Evolutionary conservation across 805 yeast genomes (phyloP), one percentile per base, ranked within the genome.

Genomic region (Kodamaea hsintzibuensis): DNA sequence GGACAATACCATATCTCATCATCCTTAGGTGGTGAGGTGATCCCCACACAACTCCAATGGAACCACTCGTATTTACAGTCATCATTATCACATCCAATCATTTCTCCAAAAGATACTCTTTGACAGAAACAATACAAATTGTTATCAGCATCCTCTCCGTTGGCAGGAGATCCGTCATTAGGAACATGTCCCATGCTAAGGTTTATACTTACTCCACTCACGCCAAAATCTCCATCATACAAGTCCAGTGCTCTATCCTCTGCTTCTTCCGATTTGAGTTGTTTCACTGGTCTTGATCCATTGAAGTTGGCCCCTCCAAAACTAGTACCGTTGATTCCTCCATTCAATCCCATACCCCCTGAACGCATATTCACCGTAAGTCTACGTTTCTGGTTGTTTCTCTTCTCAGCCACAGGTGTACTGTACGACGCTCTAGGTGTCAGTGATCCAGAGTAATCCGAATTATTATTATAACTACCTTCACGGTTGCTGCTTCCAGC

Each of bases 61-160:
- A 93, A 93, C 98, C 98, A 93, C 67, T 91, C 97, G 59, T 79
- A 85, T 65, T 85, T 83, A 75, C 99, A 95, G 61, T 87, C 85
- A 19, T 87, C 88, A 58, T 91, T 89, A 67, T 93, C 99, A 72
- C 99, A 93, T 0, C 95, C 98, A 60, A 93, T 90, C 99, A 93
- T 93, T 62, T 86, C 90, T 19, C 99, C 99, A 71, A 87, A 90
- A 0, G 98, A 91, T 0, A 89, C 96, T 60, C 92, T 91, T 65
- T 91, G 96, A 66, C 99, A 93, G 72, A 89, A 88, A 69, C 99
- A 93, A 68, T 93, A 93, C 50, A 67, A 54, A 50, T 65, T 65
- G 45, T 64, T 68, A 56, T 76, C 80, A 0, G 79, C 76, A 57
- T 74, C 80, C 44, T 76, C 80, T 10, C 76, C 76, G 25, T 62